Conservation (phyloP, 164 flowering plant genomes). For the Hamamelis virginiana region DNA sequence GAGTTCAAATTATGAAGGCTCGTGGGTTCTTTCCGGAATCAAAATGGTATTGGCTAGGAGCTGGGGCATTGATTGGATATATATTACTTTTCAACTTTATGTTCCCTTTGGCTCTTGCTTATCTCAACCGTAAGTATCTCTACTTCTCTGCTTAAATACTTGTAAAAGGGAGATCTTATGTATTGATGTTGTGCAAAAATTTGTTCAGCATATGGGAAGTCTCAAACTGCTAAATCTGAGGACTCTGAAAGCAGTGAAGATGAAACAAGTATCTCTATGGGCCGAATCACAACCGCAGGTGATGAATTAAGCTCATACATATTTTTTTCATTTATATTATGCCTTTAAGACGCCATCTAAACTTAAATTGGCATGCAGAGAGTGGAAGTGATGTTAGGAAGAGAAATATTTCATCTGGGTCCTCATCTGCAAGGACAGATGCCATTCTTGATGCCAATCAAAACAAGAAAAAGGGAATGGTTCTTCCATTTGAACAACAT, state of each 20-base stretch:
- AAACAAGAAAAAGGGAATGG: conserved; percentile 43
- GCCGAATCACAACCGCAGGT: no score
- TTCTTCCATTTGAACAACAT: conserved; percentile 52
- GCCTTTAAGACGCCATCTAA: no score
- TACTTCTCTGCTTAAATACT: neutral
- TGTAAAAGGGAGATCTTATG: neutral
- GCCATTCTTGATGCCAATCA: neutral
- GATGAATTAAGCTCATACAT: no score
- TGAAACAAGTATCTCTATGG: neutral
- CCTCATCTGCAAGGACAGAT: conserved; percentile 4
- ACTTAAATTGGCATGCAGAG: neutral
- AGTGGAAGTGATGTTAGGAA: conserved; percentile 4
- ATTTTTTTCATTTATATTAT: no score
- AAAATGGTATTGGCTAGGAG: conserved; percentile 40
- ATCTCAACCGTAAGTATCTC: conserved; percentile 30
- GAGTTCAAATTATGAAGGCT: conserved; percentile 21
- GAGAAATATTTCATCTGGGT: conserved; percentile 10
- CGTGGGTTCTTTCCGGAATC: conserved; percentile 33
- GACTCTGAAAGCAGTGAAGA: conserved; percentile 6
- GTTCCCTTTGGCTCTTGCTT: conserved; percentile 24
- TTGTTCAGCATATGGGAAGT: conserved; percentile 21
- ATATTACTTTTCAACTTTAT: conserved; percentile 23
- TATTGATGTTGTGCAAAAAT: neutral
- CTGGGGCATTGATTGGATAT: conserved; percentile 29
- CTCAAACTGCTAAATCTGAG: conserved; percentile 11